phyloP scores from a whole-genome alignment of 2,329 filamentous ascomycete genomes.

The Delphinella strobiligena region DNA sequence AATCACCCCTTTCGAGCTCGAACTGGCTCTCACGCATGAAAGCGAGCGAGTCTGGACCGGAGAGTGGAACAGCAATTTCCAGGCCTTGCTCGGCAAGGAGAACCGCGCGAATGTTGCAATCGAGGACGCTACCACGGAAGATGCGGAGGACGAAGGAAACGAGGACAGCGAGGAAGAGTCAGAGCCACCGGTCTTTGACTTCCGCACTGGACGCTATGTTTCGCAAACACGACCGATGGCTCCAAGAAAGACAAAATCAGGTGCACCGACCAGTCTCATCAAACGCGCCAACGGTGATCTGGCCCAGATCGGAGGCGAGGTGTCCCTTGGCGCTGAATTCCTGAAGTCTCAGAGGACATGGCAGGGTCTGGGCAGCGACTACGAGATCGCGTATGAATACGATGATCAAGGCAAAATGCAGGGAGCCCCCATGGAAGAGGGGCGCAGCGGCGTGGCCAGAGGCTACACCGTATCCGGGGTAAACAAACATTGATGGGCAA shows the following conservation, averaged over 20 bases:
- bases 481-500: slow-evolving; percentile 1
- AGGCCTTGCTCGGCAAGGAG: slow-evolving; percentile 44
- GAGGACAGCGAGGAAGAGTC: slow-evolving; percentile 57
- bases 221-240: slow-evolving; percentile 65
- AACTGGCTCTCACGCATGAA: slow-evolving; percentile 63
- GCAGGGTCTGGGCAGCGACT: slow-evolving; percentile 85
- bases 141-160: slow-evolving; percentile 26
- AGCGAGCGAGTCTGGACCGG: slow-evolving; percentile 72
- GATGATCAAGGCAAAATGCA: slow-evolving; percentile 36
- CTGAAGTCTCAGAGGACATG: slow-evolving; percentile 73
- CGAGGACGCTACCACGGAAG: slow-evolving; percentile 13
- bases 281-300: slow-evolving; percentile 58
- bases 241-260: slow-evolving; percentile 7
- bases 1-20: slow-evolving; percentile 89
- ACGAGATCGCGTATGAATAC: slow-evolving; percentile 49
- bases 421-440: slow-evolving; percentile 67
- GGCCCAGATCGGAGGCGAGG: slow-evolving; percentile 68
- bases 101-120: slow-evolving; percentile 11
- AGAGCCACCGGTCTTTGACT: slow-evolving; percentile 76
- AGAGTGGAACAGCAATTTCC: slow-evolving; percentile 81
- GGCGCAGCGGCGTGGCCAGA: slow-evolving; percentile 73
- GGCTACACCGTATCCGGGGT: slow-evolving; percentile 69
- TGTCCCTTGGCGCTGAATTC: slow-evolving; percentile 87
- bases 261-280: slow-evolving; percentile 35
- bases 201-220: slow-evolving; percentile 75